Base-by-base conservation (phyloP, 192 early-diverging fungal genomes). In the Phycomyces blakesleeanus region DNA sequence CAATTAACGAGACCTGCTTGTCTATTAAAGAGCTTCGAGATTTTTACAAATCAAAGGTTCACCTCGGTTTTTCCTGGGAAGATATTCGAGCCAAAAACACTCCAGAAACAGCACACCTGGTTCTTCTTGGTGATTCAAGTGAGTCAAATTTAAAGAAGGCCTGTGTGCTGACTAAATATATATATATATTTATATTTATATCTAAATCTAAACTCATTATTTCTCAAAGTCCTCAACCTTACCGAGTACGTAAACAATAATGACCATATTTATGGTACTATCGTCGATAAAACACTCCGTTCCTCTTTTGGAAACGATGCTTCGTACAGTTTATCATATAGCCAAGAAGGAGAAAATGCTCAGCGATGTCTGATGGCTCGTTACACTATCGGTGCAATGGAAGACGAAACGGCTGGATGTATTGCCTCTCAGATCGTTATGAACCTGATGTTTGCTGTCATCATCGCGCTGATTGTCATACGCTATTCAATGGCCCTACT, bases 401-500 rank as follows among this genome's bases (percentile, higher is more conserved):
- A 77, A 57, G 75, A 75, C 64, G 82, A 83, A 51, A 73, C 81
- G 16, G 76, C 69, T 25, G 81, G 85, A 0, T 86, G 85, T 77
- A 81, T 86, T 59, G 76, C 79, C 6, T 75, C 78, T 26, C 76
- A 80, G 38, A 66, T 84, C 37, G 77, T 84, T 64, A 83, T 81
- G 75, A 75, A 74, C 37, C 38, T 77, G 16, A 83, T 81, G 50
- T 72, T 87, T 37, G 63, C 69, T 1, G 71, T 85, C 3, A 84
- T 87, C 62, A 76, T 82, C 16, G 67, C 69, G 5, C 71, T 87
- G 24, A 81, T 87, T 57, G 63, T 76, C 18, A 76, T 78, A 37
- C 84, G 84, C 9, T 87, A 81, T 69, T 61, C 79, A 47, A 86
- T 86, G 84, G 82, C 84, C n/a, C 68, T 82, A 1, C 57, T 79